A percentile compares a stretch with the other conserved stretches of the same genome.
Conservation (phyloP, 2,329 filamentous ascomycete species). For the Cladosporium sp. region DNA sequence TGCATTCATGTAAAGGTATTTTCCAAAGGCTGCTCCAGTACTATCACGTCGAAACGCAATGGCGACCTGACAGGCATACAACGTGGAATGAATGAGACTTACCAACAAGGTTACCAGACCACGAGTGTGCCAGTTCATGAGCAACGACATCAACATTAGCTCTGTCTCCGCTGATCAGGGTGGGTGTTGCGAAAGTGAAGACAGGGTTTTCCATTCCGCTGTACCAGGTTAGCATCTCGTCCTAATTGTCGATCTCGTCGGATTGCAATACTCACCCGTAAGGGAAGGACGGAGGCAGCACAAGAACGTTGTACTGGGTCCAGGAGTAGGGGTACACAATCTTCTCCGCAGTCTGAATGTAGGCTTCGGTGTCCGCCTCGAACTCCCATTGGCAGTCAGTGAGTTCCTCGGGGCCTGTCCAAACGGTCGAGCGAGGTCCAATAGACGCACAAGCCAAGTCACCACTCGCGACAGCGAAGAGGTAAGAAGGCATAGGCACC, state of each 20-base stretch:
- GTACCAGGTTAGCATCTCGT: not conserved
- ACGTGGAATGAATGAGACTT: not conserved
- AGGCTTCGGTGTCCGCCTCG: slow-evolving; percentile 86
- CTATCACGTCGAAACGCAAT: not conserved
- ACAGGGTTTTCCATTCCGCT: slow-evolving; percentile 65
- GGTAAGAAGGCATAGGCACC: slow-evolving; percentile 89
- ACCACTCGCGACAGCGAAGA: slow-evolving; percentile 85
- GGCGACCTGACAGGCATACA: not conserved
- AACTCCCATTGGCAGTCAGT: slow-evolving; percentile 86
- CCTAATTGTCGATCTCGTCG: slow-evolving; percentile 52
- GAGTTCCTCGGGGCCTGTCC: slow-evolving; percentile 84
- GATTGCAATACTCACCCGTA: slow-evolving; percentile 64
- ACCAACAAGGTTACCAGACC: slow-evolving; percentile 80
- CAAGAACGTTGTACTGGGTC: slow-evolving; percentile 92
- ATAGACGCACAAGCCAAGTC: slow-evolving; percentile 85
- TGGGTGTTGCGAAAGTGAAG: slow-evolving; percentile 93
- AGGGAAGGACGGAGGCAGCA: slow-evolving; percentile 86
- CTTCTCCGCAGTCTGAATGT: slow-evolving; percentile 80
- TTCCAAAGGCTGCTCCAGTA: not conserved
- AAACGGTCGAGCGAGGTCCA: slow-evolving; percentile 80
- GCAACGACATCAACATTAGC: slow-evolving; percentile 97
- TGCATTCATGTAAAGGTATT: not conserved
- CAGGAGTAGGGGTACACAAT: slow-evolving; percentile 85
- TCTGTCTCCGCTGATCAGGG: slow-evolving; percentile 77
- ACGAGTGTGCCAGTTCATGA: slow-evolving; percentile 74